Evolutionary conservation across 202 grass and related monocot genomes (phyloP).

Genomic region (Schoenoplectus triqueter): DNA sequence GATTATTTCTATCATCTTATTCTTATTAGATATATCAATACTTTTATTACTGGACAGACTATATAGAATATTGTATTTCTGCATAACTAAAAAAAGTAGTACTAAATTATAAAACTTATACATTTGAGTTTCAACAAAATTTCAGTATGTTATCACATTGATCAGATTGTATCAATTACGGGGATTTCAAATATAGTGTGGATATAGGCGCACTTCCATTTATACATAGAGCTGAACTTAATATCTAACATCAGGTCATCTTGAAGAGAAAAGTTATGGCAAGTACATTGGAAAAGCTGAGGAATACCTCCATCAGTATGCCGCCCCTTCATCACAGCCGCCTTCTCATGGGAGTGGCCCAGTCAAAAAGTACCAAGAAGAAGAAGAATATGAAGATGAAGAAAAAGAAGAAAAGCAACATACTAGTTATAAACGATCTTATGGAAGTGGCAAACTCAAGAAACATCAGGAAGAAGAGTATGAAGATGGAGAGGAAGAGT

Average conservation of each 20-base stretch:
- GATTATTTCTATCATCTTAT: too few relatives aligned
- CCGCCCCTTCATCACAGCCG: conserved; percentile 42
- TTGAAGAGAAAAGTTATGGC: conserved; percentile 67
- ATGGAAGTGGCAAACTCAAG: conserved; percentile 11
- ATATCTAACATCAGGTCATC: conserved; percentile 31
- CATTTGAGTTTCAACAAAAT: too few relatives aligned
- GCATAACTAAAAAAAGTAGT: too few relatives aligned
- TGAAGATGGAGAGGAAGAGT: background rate
- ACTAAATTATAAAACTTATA: too few relatives aligned
- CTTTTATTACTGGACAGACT: too few relatives aligned
- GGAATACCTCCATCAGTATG: conserved; percentile 71
- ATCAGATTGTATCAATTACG: too few relatives aligned
- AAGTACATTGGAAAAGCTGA: conserved; percentile 70
- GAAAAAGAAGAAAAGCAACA: background rate
- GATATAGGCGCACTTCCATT: too few relatives aligned
- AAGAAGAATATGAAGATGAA: background rate
- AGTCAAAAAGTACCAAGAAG: background rate
- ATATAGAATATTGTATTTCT: too few relatives aligned
- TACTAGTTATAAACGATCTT: background rate
- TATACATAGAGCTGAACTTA: background rate
- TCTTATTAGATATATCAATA: too few relatives aligned
- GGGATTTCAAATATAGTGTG: too few relatives aligned
- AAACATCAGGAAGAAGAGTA: conserved; percentile 22
- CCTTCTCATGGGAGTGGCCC: background rate
- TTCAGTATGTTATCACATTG: too few relatives aligned